Evolutionary conservation across 108 stramenopile genomes (phyloP).

Genomic region (Cyclotella cryptica): DNA sequence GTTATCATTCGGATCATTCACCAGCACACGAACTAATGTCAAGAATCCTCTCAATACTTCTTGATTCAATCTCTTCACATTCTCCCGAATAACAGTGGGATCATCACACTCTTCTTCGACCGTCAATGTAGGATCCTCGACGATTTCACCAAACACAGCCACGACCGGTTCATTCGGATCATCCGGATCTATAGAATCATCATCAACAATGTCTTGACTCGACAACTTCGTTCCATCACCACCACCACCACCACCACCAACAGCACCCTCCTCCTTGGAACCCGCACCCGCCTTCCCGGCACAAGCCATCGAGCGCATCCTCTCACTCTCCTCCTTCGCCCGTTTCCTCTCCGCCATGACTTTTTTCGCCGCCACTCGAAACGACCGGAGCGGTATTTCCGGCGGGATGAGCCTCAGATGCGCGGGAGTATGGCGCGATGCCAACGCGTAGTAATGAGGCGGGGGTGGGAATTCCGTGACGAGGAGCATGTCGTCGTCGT

Average conservation of each 20-base stretch:
- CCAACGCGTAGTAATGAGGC: conserved; percentile 75
- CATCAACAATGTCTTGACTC: conserved; percentile 32
- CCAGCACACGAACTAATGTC: conserved; percentile 70
- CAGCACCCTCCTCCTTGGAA: not conserved
- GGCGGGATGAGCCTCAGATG: conserved; percentile 46
- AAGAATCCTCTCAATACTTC: conserved; percentile 73
- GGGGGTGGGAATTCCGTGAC: conserved; percentile 90
- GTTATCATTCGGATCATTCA: conserved; percentile 82
- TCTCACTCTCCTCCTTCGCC: conserved; percentile 57
- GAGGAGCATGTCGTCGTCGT: conserved; percentile 49
- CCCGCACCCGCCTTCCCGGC: conserved; percentile 37
- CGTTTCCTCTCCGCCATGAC: conserved; percentile 38
- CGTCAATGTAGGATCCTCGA: conserved; percentile 81
- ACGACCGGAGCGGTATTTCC: conserved; percentile 69
- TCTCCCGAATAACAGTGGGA: conserved; percentile 71
- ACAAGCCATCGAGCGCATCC: conserved; percentile 49
- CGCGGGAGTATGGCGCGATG: conserved; percentile 48
- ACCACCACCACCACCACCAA: not conserved
- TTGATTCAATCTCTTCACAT: conserved; percentile 79
- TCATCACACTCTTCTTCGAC: conserved; percentile 76
- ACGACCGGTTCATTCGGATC: conserved; percentile 62
- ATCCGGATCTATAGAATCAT: conserved; percentile 66
- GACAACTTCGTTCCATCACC: conserved; percentile 8
- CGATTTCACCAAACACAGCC: conserved; percentile 87
- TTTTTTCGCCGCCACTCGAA: conserved; percentile 76